Percentiles rank a stretch among this genome's conserved stretches.
phyloP scores from a whole-genome alignment of 345 rosid genomes.

The Eucalyptus virginea region DNA sequence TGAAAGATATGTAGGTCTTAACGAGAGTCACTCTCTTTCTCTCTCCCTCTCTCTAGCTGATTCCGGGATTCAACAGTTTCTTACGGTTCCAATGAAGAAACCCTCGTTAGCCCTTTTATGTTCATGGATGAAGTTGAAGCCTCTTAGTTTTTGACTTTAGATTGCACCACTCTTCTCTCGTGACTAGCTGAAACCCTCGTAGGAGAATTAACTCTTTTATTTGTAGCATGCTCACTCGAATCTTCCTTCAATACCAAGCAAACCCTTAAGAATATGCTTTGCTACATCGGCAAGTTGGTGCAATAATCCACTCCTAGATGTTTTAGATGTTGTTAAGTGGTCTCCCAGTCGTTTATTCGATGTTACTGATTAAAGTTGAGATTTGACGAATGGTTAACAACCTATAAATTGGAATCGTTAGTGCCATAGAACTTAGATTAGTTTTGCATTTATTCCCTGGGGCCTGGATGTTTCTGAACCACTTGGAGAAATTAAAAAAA shows the following conservation, averaged over 20 bases:
- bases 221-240: not conserved
- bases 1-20: too few species aligned
- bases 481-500: not conserved
- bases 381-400: not conserved
- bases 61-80: not conserved
- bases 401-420: not conserved
- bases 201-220: not conserved
- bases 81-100: not conserved
- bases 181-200: not conserved
- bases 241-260: not conserved
- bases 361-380: not conserved
- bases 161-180: not conserved
- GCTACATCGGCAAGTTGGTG: not conserved
- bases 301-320: not conserved
- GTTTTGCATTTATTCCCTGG: not conserved
- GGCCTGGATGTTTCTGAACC: not conserved
- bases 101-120: not conserved
- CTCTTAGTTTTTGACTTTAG: not conserved
- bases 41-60: not conserved
- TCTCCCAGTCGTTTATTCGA: not conserved
- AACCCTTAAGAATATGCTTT: not conserved
- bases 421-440: not conserved
- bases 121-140: not conserved
- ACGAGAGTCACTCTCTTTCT: not conserved
- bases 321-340: not conserved